Conservation (phyloP, 257 asterid genomes). For the Solanum habrochaites region DNA sequence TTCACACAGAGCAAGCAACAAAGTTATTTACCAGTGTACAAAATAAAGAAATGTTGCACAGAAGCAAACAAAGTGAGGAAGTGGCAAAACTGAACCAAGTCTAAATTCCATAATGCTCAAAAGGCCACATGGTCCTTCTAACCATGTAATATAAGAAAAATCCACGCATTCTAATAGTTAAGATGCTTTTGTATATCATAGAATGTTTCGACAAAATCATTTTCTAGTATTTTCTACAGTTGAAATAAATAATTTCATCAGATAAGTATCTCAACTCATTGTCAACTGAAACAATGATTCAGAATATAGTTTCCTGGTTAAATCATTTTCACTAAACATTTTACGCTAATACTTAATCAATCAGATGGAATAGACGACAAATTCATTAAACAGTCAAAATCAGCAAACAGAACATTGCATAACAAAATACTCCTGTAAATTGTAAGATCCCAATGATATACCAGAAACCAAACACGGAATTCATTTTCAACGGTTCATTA, state of each 20-base stretch:
- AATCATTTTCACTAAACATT: not conserved
- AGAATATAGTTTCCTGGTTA: not conserved
- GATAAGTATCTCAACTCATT: not conserved
- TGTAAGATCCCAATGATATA: not conserved
- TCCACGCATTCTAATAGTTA: not conserved
- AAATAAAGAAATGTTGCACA: not conserved
- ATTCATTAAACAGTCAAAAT: not conserved
- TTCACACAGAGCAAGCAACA: not conserved
- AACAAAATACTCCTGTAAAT: not conserved
- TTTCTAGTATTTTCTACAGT: not conserved
- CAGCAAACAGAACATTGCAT: not conserved
- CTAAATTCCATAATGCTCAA: not conserved
- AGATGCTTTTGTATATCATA: not conserved
- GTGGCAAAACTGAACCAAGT: not conserved
- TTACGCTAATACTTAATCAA: not conserved
- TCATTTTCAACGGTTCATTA: not conserved
- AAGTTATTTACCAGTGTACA: not conserved
- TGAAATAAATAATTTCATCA: not conserved
- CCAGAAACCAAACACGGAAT: not conserved
- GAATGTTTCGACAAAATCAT: not conserved
- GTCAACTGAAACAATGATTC: not conserved
- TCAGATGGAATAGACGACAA: not conserved
- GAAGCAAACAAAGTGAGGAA: not conserved
- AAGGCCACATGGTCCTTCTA: not conserved
- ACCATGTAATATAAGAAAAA: not conserved